Evolutionary conservation across 495 filamentous ascomycete species (phyloP), one percentile per base, ranked within the genome.

Genomic region (Daldinia decipiens): DNA sequence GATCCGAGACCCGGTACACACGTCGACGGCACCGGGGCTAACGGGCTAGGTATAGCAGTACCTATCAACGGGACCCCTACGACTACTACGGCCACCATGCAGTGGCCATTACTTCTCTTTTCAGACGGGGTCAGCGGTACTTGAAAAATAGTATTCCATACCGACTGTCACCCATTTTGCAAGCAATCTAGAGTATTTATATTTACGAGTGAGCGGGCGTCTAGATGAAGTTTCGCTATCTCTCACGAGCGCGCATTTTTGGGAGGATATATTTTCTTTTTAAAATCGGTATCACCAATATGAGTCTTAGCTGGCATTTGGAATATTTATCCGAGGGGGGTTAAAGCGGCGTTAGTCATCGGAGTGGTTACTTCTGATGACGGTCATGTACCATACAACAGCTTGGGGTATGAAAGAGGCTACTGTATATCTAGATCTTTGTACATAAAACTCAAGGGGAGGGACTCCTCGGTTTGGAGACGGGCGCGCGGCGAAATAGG

Each of bases 91-190:
- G 67, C 75, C 2, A 56, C 68, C 4, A 67, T 75, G 65, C 75
- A 75, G 43, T 77, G 75, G 75, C 75, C 75, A 1, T 61, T 77
- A 13, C 27, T 77, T 2, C 73, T 77, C 15, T 77, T 77, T 38
- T 67, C 73, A 3, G 70, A 77, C 38, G 75, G 75, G n/a, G 70
- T 73, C 38, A 62, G 75, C 5, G 72, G 75, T 31, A 64, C 73
- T 59, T 77, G 64, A 68, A 38, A 61, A 8, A 32, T 15, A 8
- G 12, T 15, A 38, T 40, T 9, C 31, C 31, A 27, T 53, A 53
- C 11, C 31, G n/a, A n/a, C 17, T 31, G 8, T 31, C 21, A 53
- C 2, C 13, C 24, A 53, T 19, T 31, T 53, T 17, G 50, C 13
- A 3, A 53, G 50, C 26, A 15, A 31, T 31, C 12, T 17, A 53